Evolutionary conservation across 805 yeast genomes (phyloP).

Genomic region (Zygoascus ofunaensis): DNA sequence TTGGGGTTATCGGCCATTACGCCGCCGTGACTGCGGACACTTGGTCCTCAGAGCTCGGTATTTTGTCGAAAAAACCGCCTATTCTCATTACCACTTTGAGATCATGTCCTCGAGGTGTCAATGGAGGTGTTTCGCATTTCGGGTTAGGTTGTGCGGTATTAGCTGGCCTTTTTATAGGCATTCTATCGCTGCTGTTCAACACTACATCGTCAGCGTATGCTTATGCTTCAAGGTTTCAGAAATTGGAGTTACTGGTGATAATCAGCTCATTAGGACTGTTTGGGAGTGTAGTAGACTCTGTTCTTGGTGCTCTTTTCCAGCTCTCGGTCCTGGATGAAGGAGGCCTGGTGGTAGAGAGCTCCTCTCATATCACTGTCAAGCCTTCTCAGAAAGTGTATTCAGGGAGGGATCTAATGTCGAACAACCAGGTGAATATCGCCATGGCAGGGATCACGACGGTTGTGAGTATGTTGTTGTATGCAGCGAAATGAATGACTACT

Average conservation of each 20-base stretch:
- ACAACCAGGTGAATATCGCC: slow-evolving; percentile 33
- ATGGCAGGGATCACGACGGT: slow-evolving; percentile 29
- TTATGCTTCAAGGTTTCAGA: not conserved
- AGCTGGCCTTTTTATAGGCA: slow-evolving; percentile 32
- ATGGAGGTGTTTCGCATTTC: slow-evolving; percentile 35
- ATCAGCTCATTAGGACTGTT: slow-evolving; percentile 29
- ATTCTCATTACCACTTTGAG: slow-evolving; percentile 34
- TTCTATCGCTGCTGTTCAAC: slow-evolving; percentile 22
- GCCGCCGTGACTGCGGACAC: slow-evolving; percentile 40
- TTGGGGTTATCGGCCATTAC: slow-evolving; percentile 32
- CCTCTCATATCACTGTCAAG: slow-evolving; percentile 17
- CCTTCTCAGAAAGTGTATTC: slow-evolving; percentile 19
- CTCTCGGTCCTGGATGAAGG: slow-evolving; percentile 28
- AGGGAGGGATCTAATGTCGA: slow-evolving; percentile 32
- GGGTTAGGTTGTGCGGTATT: slow-evolving; percentile 32
- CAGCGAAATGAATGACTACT: too few relatives aligned
- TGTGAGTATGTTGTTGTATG: slow-evolving; percentile 20
- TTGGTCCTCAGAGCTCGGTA: slow-evolving; percentile 41
- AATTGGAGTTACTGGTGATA: slow-evolving; percentile 21
- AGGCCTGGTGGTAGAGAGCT: slow-evolving; percentile 32
- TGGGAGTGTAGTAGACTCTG: slow-evolving; percentile 35
- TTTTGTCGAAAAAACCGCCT: slow-evolving; percentile 32
- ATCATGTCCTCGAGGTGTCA: slow-evolving; percentile 39
- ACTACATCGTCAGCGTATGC: slow-evolving; percentile 12
- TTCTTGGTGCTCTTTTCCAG: slow-evolving; percentile 37